Evolutionary conservation across 2,329 filamentous ascomycete species (phyloP).

Genomic region (Nectriaceae sp.): DNA sequence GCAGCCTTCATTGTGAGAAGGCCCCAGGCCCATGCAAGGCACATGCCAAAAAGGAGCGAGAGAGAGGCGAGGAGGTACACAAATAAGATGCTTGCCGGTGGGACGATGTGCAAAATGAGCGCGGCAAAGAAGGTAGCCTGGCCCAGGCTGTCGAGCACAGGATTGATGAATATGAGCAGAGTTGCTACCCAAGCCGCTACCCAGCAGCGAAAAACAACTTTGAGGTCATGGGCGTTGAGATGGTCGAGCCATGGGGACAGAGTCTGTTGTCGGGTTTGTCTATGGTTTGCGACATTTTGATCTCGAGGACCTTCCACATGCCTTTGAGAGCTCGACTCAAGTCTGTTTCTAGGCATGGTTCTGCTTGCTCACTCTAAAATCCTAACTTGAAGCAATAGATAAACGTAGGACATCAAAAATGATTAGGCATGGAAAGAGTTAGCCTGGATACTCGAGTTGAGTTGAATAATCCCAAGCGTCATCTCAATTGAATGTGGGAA

Average conservation of each 20-base stretch:
- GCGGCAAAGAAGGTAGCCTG: constrained; percentile 47
- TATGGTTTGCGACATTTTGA: not conserved
- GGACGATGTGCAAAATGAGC: constrained; percentile 45
- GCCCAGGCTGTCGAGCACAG: constrained; percentile 42
- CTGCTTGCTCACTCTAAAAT: not conserved
- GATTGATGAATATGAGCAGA: constrained; percentile 49
- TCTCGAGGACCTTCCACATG: not conserved
- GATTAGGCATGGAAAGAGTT: too few species aligned
- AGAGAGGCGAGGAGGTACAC: constrained; percentile 45
- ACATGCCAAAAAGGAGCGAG: constrained; percentile 48
- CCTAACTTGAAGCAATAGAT: not conserved
- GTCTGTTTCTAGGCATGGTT: not conserved
- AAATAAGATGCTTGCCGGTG: constrained; percentile 47
- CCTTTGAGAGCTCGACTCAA: not conserved
- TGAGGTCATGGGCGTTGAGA: constrained; percentile 49
- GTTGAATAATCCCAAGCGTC: too few species aligned
- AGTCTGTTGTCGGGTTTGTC: not conserved
- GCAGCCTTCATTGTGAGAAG: constrained; percentile 51
- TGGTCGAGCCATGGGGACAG: constrained; percentile 43
- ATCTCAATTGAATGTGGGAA: too few species aligned
- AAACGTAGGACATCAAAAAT: too few species aligned
- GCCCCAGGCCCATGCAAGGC: constrained; percentile 52
- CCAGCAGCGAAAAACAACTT: constrained; percentile 48
- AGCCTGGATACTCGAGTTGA: too few species aligned
- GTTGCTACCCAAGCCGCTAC: constrained; percentile 47